Percentiles rank a stretch among this genome's conserved stretches.
These are phyloP conservation scores for Trypanosoma cruzi DNA, from an alignment of 208 protist genomes.

Conservation along the genomic window DNA sequence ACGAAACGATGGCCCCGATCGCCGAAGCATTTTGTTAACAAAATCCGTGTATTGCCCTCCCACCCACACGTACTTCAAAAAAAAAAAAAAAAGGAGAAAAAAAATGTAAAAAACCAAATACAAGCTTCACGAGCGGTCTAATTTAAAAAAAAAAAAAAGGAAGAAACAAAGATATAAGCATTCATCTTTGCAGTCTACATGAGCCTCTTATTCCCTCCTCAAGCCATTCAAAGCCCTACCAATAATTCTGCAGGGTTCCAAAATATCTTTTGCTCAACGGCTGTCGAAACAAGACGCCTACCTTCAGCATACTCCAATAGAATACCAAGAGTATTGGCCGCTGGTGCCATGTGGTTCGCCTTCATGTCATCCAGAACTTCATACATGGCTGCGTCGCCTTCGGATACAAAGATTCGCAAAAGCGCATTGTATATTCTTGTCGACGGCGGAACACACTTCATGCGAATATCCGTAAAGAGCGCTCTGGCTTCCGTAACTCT, in stretches of 20 bases:
- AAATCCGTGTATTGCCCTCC: neutral
- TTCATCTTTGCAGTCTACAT: neutral
- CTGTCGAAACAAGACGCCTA: constrained; percentile 39
- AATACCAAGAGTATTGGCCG: constrained; percentile 69
- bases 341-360: constrained; percentile 46
- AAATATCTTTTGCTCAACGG: constrained; percentile 46
- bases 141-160: constrained; percentile 11
- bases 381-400: constrained; percentile 52
- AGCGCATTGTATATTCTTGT: constrained; percentile 83
- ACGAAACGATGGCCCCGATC: constrained; percentile 9
- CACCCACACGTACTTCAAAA: neutral
- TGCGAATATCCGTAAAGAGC: constrained; percentile 80
- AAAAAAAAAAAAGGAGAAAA: constrained; percentile 13
- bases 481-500: constrained; percentile 38
- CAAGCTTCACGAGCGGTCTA: too few species aligned
- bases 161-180: neutral
- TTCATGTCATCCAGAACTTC: constrained; percentile 88
- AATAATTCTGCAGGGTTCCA: constrained; percentile 34
- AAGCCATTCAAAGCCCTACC: neutral
- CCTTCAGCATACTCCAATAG: constrained; percentile 65
- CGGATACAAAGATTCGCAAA: constrained; percentile 53
- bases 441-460: constrained; percentile 59
- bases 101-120: constrained; percentile 17
- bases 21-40: constrained; percentile 7
- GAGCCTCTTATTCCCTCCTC: neutral